Percentiles rank a stretch among this genome's conserved stretches.
phyloP scores from a whole-genome alignment of 345 rosid genomes.

The Clarkia xantiana region DNA sequence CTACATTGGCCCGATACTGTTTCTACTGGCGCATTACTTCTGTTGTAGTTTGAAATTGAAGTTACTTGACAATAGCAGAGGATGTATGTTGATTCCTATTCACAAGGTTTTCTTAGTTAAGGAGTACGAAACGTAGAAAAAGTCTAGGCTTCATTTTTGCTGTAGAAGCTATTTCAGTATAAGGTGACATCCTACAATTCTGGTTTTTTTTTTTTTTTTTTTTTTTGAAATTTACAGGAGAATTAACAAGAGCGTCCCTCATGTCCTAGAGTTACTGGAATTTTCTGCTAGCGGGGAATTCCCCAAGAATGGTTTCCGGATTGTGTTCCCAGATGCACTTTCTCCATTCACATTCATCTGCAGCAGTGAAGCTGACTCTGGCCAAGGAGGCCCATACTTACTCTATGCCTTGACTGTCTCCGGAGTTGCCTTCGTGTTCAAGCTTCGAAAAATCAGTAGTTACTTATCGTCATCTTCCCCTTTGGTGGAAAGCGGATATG shows the following conservation, averaged over 20 bases:
- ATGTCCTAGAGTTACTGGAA: constrained; percentile 48
- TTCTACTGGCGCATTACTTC: not conserved
- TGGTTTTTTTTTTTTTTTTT: not conserved
- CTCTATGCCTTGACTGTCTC: constrained; percentile 51
- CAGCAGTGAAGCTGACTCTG: constrained; percentile 20
- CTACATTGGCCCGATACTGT: not conserved
- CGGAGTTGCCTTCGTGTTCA: constrained; percentile 51
- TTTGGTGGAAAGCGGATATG: constrained; percentile 32
- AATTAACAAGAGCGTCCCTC: constrained; percentile 32
- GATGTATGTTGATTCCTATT: no score
- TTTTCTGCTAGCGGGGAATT: constrained; percentile 35
- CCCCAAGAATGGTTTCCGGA: constrained; percentile 42
- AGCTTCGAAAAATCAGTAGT: constrained; percentile 24
- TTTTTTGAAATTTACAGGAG: constrained; percentile 21
- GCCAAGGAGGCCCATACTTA: constrained; percentile 18
- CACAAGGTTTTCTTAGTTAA: no score
- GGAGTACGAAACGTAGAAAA: no score
- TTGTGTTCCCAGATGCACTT: constrained; percentile 45
- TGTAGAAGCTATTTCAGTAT: not conserved
- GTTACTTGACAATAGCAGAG: no score
- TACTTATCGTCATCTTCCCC: constrained; percentile 24
- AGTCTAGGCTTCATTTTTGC: not conserved
- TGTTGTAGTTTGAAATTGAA: no score
- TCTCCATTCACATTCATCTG: constrained; percentile 56
- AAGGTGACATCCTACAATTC: not conserved